phyloP scores from a whole-genome alignment of 768 basidiomycete genomes.

The Lepiota venenata region DNA sequence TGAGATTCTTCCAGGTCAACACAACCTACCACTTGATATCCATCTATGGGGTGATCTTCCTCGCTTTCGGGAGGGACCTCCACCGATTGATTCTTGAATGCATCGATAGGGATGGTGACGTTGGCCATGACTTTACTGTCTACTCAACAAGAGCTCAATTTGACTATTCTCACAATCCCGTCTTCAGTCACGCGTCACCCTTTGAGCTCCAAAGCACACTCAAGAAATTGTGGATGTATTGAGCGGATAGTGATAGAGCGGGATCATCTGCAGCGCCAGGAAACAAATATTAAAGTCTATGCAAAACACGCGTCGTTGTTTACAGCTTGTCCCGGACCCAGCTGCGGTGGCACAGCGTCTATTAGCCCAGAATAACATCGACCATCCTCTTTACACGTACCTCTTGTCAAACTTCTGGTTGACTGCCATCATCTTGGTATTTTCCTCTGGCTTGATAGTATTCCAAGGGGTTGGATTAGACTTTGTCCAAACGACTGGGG shows the following conservation, averaged over 20 bases:
- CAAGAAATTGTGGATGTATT: no score
- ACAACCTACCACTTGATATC: constrained; percentile 33
- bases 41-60: constrained; percentile 34
- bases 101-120: neutral
- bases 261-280: neutral
- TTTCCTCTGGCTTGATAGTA: constrained; percentile 69
- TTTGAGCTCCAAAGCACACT: no score
- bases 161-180: no score
- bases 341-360: constrained; percentile 31
- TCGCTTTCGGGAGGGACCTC: constrained; percentile 23
- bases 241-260: neutral
- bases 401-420: constrained; percentile 75
- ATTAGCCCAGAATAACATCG: neutral
- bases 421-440: constrained; percentile 65
- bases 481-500: constrained; percentile 54
- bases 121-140: neutral
- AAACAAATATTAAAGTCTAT: constrained; percentile 11
- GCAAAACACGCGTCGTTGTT: constrained; percentile 15
- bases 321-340: constrained; percentile 78
- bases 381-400: constrained; percentile 35
- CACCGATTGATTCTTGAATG: neutral
- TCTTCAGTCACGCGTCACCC: no score
- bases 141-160: neutral
- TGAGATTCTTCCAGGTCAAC: neutral
- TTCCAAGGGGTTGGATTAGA: constrained; percentile 91